Evolutionary conservation across 352 stramenopile genomes (phyloP).

Genomic region (Globisporangium irregulare): DNA sequence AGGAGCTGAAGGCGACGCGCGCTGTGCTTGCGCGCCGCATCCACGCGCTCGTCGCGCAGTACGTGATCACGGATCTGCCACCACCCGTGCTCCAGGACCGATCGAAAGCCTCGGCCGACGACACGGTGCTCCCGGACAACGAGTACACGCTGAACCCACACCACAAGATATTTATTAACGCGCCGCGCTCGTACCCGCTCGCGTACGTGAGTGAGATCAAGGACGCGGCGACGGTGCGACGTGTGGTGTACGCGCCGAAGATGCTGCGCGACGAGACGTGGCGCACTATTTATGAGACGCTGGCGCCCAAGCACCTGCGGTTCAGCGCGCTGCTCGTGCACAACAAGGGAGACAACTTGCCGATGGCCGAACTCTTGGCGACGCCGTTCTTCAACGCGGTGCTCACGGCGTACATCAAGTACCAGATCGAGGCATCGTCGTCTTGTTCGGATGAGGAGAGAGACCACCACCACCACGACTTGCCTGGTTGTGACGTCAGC

Average conservation of each 20-base stretch:
- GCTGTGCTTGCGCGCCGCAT: constrained; percentile 57
- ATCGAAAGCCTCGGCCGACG: constrained; percentile 31
- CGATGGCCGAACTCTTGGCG: constrained; percentile 56
- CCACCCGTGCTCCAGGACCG: constrained; percentile 60
- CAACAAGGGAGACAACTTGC: constrained; percentile 64
- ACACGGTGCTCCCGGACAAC: constrained; percentile 35
- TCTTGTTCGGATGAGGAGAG: constrained; percentile 11
- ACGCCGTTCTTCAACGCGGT: constrained; percentile 66
- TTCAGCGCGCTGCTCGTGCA: constrained; percentile 53
- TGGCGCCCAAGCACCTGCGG: constrained; percentile 50
- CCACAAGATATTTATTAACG: constrained; percentile 86
- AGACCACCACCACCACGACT: background rate
- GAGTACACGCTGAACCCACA: constrained; percentile 70
- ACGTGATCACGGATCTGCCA: constrained; percentile 61
- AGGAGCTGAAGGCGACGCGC: constrained; percentile 50
- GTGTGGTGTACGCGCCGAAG: constrained; percentile 61
- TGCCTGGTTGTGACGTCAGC: background rate
- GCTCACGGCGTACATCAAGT: constrained; percentile 59
- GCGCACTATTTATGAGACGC: constrained; percentile 65
- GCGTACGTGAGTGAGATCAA: constrained; percentile 43
- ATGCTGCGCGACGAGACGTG: constrained; percentile 72
- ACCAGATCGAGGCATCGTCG: constrained; percentile 26
- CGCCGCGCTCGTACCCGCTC: constrained; percentile 62
- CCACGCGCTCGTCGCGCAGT: constrained; percentile 63
- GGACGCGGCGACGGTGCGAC: constrained; percentile 36